Evolutionary conservation across 768 basidiomycete species (phyloP), one percentile per base, ranked within the genome.

Genomic region (Chlorophyllum brunneum): DNA sequence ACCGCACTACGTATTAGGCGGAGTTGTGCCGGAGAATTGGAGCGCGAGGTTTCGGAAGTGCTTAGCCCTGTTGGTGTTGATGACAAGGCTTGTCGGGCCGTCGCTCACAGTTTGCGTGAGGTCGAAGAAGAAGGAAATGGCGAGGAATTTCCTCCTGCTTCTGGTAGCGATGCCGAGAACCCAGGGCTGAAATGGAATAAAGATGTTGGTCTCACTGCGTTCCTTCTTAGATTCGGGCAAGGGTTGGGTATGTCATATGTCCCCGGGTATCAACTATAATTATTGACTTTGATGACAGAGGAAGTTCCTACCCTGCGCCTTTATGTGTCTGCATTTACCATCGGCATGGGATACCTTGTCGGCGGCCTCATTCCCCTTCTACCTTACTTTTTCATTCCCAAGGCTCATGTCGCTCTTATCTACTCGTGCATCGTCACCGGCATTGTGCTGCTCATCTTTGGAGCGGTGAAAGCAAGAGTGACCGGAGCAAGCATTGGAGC

Each of bases 161-260:
- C 64, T 33, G 55, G 61, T 45, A 61, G 63, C 13, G 82, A 85
- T 52, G 79, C 79, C 52, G 89, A 92, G 62, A 76, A 68, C 2
- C 74, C 75, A 13, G 64, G 70, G 9, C 69, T 86, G 44, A 75
- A 76, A 56, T 90, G 86, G 83, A 83, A 81, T 56, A 80, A 82
- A 40, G 83, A 87, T 24, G 82, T 93, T 55, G 97, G 97, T 0
- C 67, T 98, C 33, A 95, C 95, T 0, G 83, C 93, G 2, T 99
- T 99, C 72, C 70, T 99, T 60, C 79, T 98, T 59, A 97, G 92
- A 70, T 98, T 98, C 59, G 95, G 95, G n/a, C 88, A 90, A 65
- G 92, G 94, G 15, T 63, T 97, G 46, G 88, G 88, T 90, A 62
- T 56, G 85, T 26, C 51, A 38, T 16, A 7, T 26, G 15, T 40